A percentile compares a stretch with the other conserved stretches of the same genome.
phyloP scores from a whole-genome alignment of 345 rosid genomes.

The Melastoma malabathricum region DNA sequence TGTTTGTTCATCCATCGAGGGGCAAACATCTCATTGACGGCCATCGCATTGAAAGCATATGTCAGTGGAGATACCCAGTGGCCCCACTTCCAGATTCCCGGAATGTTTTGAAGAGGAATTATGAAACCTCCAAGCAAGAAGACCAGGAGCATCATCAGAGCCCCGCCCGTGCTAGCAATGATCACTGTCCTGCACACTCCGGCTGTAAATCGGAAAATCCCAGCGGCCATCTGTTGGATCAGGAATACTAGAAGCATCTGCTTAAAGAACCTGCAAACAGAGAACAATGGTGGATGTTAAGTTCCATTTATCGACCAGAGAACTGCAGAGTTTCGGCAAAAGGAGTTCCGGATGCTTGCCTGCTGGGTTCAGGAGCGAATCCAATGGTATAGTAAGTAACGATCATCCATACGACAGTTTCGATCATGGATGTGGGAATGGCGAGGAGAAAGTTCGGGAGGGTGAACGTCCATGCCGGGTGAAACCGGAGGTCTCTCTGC shows the following conservation, averaged over 20 bases:
- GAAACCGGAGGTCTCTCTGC: conserved; percentile 69
- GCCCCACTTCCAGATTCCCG: conserved; percentile 77
- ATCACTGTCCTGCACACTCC: conserved; percentile 56
- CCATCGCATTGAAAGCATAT: conserved; percentile 53
- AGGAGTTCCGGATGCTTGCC: conserved; percentile 15
- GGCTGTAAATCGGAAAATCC: conserved; percentile 49
- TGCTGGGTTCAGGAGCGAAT: conserved; percentile 64
- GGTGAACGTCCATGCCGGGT: conserved; percentile 76
- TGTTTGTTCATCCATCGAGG: conserved; percentile 58
- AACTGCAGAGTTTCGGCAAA: neutral
- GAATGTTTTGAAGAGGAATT: conserved; percentile 46
- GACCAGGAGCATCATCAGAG: conserved; percentile 50
- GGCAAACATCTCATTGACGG: conserved; percentile 59
- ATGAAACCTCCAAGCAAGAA: conserved; percentile 81
- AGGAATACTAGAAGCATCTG: conserved; percentile 40
- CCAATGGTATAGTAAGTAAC: conserved; percentile 55
- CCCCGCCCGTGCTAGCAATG: conserved; percentile 64
- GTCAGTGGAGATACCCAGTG: conserved; percentile 75
- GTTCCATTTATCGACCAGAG: no score
- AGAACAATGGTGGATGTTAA: neutral
- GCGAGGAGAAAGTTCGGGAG: conserved; percentile 50
- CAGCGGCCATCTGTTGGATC: conserved; percentile 76
- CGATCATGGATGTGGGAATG: conserved; percentile 57
- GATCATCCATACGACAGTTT: conserved; percentile 47
- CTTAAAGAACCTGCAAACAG: conserved; percentile 64